phyloP scores from a whole-genome alignment of 1,284 basidiomycete species.

The Neolentinus lepideus region DNA sequence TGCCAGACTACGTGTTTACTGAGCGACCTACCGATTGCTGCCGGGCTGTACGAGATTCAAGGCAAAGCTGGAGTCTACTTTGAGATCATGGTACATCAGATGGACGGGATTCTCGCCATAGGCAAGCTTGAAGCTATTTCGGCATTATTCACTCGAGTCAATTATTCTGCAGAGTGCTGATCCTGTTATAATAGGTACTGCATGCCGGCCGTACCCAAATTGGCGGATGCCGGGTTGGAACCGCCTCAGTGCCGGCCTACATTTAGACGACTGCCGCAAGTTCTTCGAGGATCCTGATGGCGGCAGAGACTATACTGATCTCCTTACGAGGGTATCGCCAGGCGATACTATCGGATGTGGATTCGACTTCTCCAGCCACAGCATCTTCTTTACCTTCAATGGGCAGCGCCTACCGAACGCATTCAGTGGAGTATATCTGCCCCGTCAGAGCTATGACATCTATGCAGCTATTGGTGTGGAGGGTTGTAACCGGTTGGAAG shows the following conservation, averaged over 20 bases:
- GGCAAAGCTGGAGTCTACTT: conserved; percentile 55
- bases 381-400: conserved; percentile 63
- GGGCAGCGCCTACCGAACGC: conserved; percentile 49
- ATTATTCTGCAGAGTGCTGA: not conserved
- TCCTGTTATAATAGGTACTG: conserved; percentile 37
- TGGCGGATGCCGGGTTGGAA: conserved; percentile 72
- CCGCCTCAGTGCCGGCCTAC: conserved; percentile 53
- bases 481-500: conserved; percentile 37
- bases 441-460: conserved; percentile 42
- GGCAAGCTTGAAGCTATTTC: conserved; percentile 29
- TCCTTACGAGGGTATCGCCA: conserved; percentile 23
- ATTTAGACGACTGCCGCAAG: conserved; percentile 65
- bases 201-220: conserved; percentile 57
- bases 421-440: conserved; percentile 52
- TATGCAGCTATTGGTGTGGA: conserved; percentile 59
- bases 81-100: conserved; percentile 45
- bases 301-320: conserved; percentile 45
- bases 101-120: conserved; percentile 54
- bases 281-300: conserved; percentile 65
- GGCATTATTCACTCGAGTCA: not conserved
- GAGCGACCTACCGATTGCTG: conserved; percentile 55
- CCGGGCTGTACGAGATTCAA: conserved; percentile 49
- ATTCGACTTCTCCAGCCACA: conserved; percentile 43
- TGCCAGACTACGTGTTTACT: conserved; percentile 49
- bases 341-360: conserved; percentile 58